phyloP scores from a whole-genome alignment of 2,329 filamentous ascomycete species.

The Nemania serpens region DNA sequence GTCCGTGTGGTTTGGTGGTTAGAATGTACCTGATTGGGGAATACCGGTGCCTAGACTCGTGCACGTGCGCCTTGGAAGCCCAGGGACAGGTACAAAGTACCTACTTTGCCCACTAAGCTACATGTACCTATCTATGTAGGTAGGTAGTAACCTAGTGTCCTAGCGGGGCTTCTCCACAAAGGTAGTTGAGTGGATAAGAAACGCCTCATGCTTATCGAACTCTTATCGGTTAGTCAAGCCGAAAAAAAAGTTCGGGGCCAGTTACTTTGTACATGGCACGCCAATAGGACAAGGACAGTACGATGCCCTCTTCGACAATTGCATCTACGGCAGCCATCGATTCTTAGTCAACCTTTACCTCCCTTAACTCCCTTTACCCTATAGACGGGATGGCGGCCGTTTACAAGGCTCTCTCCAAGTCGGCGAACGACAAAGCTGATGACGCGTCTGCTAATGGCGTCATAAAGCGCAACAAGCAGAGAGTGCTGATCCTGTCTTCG shows the following conservation, averaged over 20 bases:
- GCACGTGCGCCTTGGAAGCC: too few species aligned
- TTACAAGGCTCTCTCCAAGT: constrained; percentile 74
- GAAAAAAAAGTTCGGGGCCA: constrained; percentile 28
- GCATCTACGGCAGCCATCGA: background rate
- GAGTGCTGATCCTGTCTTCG: constrained; percentile 89
- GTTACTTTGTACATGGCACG: constrained; percentile 1
- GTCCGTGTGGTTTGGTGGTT: too few species aligned
- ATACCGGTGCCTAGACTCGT: too few species aligned
- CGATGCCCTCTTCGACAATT: background rate
- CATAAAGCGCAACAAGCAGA: constrained; percentile 70
- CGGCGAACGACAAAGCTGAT: constrained; percentile 53
- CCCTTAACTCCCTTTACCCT: too few species aligned
- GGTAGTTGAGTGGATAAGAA: constrained; percentile 6
- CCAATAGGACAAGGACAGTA: background rate
- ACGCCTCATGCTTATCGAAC: constrained; percentile 22
- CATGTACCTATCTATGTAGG: too few species aligned
- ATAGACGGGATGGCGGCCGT: constrained; percentile 66
- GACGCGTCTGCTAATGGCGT: constrained; percentile 55
- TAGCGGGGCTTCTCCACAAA: too few species aligned
- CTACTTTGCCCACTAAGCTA: too few species aligned
- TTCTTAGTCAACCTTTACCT: background rate
- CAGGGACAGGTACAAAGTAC: too few species aligned
- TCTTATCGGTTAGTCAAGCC: constrained; percentile 22
- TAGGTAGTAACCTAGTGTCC: too few species aligned
- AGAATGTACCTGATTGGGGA: too few species aligned